phyloP scores from a whole-genome alignment of 345 rosid genomes.

The Hibiscus trionum region DNA sequence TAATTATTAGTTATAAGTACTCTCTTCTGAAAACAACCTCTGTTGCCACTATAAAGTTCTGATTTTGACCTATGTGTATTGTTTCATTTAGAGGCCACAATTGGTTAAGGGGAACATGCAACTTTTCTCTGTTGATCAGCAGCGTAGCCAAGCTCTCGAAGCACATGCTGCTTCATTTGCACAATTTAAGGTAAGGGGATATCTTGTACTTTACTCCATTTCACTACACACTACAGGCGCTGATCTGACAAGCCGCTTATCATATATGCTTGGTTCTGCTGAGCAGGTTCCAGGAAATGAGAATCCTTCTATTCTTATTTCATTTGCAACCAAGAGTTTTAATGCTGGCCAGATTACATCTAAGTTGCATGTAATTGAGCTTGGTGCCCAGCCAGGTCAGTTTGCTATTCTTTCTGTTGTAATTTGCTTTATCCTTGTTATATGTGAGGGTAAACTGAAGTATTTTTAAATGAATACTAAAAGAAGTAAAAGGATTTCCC shows the following conservation, averaged over 20 bases:
- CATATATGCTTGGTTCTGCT: background rate
- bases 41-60: background rate
- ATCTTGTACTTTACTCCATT: background rate
- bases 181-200: slow-evolving; percentile 52
- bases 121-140: slow-evolving; percentile 91
- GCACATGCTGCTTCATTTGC: slow-evolving; percentile 99
- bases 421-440: background rate
- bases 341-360: slow-evolving; percentile 92
- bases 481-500: background rate
- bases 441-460: background rate
- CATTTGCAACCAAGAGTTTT: slow-evolving; percentile 80
- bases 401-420: background rate
- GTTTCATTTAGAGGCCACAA: slow-evolving; percentile 55
- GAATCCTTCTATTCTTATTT: slow-evolving; percentile 80
- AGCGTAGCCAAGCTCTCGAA: slow-evolving; percentile 98
- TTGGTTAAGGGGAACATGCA: slow-evolving; percentile 94
- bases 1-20: background rate
- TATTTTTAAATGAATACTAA: background rate
- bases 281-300: slow-evolving; percentile 92
- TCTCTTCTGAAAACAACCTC: background rate
- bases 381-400: slow-evolving; percentile 94
- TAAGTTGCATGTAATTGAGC: slow-evolving; percentile 91
- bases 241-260: background rate
- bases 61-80: slow-evolving; percentile 9
- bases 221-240: background rate